A percentile compares a stretch with the other conserved stretches of the same genome.
phyloP scores from a whole-genome alignment of 352 stramenopile species.

The Phytophthora pistaciae region DNA sequence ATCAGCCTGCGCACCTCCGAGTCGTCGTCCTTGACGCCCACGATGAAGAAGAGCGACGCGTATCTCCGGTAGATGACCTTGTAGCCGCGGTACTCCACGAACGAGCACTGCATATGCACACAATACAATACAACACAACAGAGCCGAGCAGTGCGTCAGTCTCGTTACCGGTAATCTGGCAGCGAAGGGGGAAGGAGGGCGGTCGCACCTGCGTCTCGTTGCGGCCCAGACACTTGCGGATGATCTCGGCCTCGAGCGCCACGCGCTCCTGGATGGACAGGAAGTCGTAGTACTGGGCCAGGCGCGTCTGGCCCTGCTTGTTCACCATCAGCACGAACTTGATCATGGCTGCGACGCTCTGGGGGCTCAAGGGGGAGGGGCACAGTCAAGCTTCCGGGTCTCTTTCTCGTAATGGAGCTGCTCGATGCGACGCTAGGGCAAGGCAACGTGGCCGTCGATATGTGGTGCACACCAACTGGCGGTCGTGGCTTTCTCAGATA shows the following conservation, averaged over 20 bases:
- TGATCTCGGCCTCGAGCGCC: slow-evolving; percentile 99
- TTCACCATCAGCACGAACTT: slow-evolving; percentile 98
- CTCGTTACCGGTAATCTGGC: neutral
- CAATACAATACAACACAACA: neutral
- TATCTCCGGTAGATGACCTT: slow-evolving; percentile 99
- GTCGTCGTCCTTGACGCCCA: slow-evolving; percentile 97
- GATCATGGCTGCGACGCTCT: slow-evolving; percentile 75
- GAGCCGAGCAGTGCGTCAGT: neutral
- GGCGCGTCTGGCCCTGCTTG: slow-evolving; percentile 99
- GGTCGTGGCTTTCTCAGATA: no score
- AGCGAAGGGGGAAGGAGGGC: neutral
- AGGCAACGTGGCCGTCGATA: slow-evolving; percentile 11
- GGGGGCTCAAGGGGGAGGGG: neutral
- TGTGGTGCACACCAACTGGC: neutral
- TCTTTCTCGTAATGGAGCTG: slow-evolving; percentile 6
- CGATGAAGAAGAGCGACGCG: slow-evolving; percentile 99
- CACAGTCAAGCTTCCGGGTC: neutral
- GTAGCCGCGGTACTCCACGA: slow-evolving; percentile 99
- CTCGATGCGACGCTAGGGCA: slow-evolving; percentile 13
- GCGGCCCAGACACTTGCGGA: slow-evolving; percentile 98
- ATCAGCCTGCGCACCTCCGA: slow-evolving; percentile 64
- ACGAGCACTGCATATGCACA: slow-evolving; percentile 93
- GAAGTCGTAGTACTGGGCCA: slow-evolving; percentile 99
- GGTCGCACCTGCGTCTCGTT: slow-evolving; percentile 94
- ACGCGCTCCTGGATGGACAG: slow-evolving; percentile 98